Evolutionary conservation across 768 basidiomycete species (phyloP), one percentile per base, ranked within the genome.

Genomic region (Pulveroboletus sp.): DNA sequence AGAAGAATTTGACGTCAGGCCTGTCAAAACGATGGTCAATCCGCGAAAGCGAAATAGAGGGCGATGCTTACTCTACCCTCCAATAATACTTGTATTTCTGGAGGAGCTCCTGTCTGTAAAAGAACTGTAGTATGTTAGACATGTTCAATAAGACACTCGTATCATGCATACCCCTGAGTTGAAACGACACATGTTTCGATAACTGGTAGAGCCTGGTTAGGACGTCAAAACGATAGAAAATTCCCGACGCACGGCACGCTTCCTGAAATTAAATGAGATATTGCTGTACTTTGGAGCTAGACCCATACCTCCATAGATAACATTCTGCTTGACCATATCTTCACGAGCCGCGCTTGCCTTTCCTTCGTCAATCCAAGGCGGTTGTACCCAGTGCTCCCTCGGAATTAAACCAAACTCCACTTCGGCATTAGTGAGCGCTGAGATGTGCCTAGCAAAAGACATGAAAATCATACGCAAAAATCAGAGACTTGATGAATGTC

Each of bases 161-260:
- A 19, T 31, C 36, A 23, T 1, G 52, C 39, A 55, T 67, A 91
- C 90, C 27, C 90, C 92, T 40, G 90, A 93, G 69, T 94, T 92
- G 70, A 85, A 97, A 11, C 94, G 82, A 68, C 94, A 97, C 94
- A 97, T 95, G 58, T 95, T 93, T 34, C 94, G 82, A 62, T 97
- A 95, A 17, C 81, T 85, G 57, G 27, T 43, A 41, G 20, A 11
- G 35, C 16, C n/a, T 4, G 35, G 23, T 59, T 11, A 61, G 48
- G 17, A 49, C 44, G n/a, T 44, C 19, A 24, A 38, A 36, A 25
- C 34, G 10, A 24, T 4, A 44, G 16, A 43, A 36, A 25, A 51
- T 38, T 38, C 6, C 29, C 40, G 41, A 79, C 84, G 53, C 67
- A 87, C 85, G 86, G 73, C 20, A 88, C 78, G 59, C 87, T 88